Base-by-base conservation (phyloP, 2,329 filamentous ascomycete genomes). In the Arthrinium puccinioides region DNA sequence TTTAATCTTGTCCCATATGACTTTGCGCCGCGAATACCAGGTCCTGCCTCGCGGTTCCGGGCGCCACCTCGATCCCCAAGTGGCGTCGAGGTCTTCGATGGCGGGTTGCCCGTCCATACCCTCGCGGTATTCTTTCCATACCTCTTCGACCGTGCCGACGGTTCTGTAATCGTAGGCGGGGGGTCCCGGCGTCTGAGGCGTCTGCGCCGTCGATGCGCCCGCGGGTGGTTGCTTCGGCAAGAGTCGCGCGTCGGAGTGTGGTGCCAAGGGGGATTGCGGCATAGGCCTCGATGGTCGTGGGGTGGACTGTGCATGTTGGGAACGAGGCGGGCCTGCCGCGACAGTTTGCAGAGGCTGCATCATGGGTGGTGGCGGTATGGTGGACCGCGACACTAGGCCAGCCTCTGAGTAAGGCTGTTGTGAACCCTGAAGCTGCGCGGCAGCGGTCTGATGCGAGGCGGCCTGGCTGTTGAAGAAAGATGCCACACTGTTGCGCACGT, bases 1-100 rank as follows among this genome's bases (percentile, higher is more conserved):
- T 40, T 57, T 60, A 27, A 62, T 57, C 43, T 61, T 61, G 37
- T 62, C 58, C 54, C 56, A 57, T 28, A 62, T 59, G n/a, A 61
- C 55, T 46, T 62, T 62, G 34, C 59, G 53, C 31, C 59, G 50
- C 24, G 55, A 59, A 39, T 61, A 62, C 56, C 59, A 62, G n/a
- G 56, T 58, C 18, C 58, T 47, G 10, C 59, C 55, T 21, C 56
- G 54, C 15, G 57, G 52, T 31, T 61, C 58, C 4, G 55, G 57
- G n/a, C 59, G 55, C 59, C 59, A 62, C 19, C 57, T 48, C 13
- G 58, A 57, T 2, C 56, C 56, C 56, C 56, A 62, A 10, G 47
- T 42, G 6, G 52, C 51, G 27, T 62, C 59, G 14, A 62, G 39
- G 13, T 52, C 49, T 44, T 62, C 58, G 15, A 62, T 53, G 10